These are phyloP conservation scores for Trichodelitschia bisporula DNA, from an alignment of 495 filamentous ascomycete genomes.

Conservation along the genomic window DNA sequence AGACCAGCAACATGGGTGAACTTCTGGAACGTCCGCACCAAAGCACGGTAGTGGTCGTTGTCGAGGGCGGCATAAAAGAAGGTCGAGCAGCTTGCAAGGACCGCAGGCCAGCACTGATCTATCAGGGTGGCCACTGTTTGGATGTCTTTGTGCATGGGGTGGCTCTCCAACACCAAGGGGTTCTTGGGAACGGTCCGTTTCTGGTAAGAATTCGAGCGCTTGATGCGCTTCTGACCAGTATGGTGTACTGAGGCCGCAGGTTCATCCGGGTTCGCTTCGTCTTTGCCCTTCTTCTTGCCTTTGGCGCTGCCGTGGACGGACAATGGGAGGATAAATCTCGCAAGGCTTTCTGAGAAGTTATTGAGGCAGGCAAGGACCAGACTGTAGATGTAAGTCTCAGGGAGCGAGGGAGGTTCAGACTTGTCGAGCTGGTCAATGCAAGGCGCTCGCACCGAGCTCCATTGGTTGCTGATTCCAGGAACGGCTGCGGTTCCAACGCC, in stretches of 20 bases:
- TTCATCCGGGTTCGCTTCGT: slow-evolving; percentile 2
- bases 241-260: neutral
- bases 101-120: slow-evolving; percentile 82
- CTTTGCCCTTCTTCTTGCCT: slow-evolving; percentile 18
- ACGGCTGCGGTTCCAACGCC: slow-evolving; percentile 37
- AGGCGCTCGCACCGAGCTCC: slow-evolving; percentile 68
- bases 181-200: slow-evolving; percentile 44
- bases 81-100: slow-evolving; percentile 81
- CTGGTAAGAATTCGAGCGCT: slow-evolving; percentile 16
- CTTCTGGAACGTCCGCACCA: slow-evolving; percentile 89
- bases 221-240: slow-evolving; percentile 1
- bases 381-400: slow-evolving; percentile 84
- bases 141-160: slow-evolving; percentile 44
- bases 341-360: slow-evolving; percentile 69
- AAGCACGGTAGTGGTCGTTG: slow-evolving; percentile 76
- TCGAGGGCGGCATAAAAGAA: slow-evolving; percentile 82
- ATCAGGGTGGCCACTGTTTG: slow-evolving; percentile 57
- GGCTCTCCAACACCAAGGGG: slow-evolving; percentile 44
- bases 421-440: slow-evolving; percentile 94
- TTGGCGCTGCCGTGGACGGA: slow-evolving; percentile 43
- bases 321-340: slow-evolving; percentile 75
- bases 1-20: slow-evolving; percentile 87
- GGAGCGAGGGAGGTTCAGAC: slow-evolving; percentile 52
- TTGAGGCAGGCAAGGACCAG: slow-evolving; percentile 73
- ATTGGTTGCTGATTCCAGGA: slow-evolving; percentile 60